Evolutionary conservation across 202 grass and related monocot genomes (phyloP), one percentile per base, ranked within the genome.

Genomic region (Saccharum hybrid): DNA sequence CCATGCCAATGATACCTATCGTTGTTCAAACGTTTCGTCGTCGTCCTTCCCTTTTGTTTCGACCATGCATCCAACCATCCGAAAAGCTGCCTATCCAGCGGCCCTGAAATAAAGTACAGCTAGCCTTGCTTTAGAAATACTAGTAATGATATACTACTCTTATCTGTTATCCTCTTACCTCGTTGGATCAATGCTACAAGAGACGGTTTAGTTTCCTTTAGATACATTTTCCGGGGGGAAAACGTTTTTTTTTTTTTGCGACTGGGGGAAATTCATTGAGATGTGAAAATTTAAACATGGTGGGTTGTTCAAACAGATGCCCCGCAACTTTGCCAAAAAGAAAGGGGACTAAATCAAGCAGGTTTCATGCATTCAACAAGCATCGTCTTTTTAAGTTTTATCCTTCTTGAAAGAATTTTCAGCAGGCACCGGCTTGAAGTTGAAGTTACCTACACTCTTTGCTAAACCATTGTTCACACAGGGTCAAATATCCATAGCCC

Each of bases 11-110:
- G 82, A 77, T 82, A 71, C 78, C 77, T 77, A 59, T 54, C 87
- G 72, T 85, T 77, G 77, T 31, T 77, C n/a, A 2, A 64, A 89
- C 77, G 87, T 57, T 40, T 81, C 75, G 66, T 65, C 73, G 41
- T 80, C 71, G 9, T 71, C 64, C 64, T 54, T 7, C 36, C 45
- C 66, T 82, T 89, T 81, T 84, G 75, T 33, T 89, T 61, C 63
- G 16, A 68, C 56, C 63, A 67, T 48, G 7, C 45, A 13, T 14
- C 72, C 45, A 70, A 28, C 42, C 54, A 14, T 71, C 77, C 76
- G 1, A 71, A 83, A 85, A 77, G 66, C 66, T 72, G 70, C 43
- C 40, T 6, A 36, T n/a, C 66, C 26, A 23, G 13, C 46, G 10
- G n/a, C 34, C 54, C 54, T 10, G 16, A 7, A 71, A 11, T 60